Percentiles rank a stretch among this genome's conserved stretches.
phyloP scores from a whole-genome alignment of 805 yeast genomes.

The Kluyveromyces wickerhamii region DNA sequence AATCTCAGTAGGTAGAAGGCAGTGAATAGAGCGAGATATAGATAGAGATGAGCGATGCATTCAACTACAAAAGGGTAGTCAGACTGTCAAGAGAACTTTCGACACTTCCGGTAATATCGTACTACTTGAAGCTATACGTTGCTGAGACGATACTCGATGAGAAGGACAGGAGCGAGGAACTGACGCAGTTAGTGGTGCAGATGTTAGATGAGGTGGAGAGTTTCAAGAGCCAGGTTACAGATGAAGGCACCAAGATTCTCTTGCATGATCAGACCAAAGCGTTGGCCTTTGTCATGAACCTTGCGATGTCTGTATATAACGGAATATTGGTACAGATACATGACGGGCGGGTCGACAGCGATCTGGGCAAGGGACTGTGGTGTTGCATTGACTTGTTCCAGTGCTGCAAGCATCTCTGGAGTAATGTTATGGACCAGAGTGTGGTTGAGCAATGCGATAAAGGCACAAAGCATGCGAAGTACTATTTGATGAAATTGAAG shows the following conservation, averaged over 20 bases:
- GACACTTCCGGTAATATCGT: constrained; percentile 20
- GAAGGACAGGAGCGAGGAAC: constrained; percentile 50
- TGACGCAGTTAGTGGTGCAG: constrained; percentile 49
- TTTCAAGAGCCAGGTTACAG: constrained; percentile 35
- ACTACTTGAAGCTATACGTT: constrained; percentile 44
- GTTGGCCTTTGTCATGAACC: constrained; percentile 45
- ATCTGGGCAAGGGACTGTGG: constrained; percentile 25
- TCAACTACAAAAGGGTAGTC: constrained; percentile 9
- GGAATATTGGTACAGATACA: constrained; percentile 36
- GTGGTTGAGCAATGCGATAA: constrained; percentile 14
- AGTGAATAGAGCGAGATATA: too few species aligned
- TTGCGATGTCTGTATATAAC: constrained; percentile 52
- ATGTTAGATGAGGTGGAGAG: constrained; percentile 67
- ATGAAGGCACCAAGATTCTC: constrained; percentile 33
- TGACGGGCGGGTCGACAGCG: constrained; percentile 38
- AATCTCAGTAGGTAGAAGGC: too few species aligned
- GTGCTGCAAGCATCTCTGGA: constrained; percentile 20
- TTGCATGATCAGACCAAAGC: constrained; percentile 55
- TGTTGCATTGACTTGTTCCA: constrained; percentile 25
- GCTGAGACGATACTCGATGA: constrained; percentile 61
- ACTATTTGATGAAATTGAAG: constrained; percentile 20
- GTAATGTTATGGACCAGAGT: constrained; percentile 7
- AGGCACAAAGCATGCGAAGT: constrained; percentile 23
- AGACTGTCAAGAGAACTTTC: constrained; percentile 22
- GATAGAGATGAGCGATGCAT: background rate